Conservation (phyloP, 2,329 filamentous ascomycete genomes). For the Daldinia eschscholtzii region DNA sequence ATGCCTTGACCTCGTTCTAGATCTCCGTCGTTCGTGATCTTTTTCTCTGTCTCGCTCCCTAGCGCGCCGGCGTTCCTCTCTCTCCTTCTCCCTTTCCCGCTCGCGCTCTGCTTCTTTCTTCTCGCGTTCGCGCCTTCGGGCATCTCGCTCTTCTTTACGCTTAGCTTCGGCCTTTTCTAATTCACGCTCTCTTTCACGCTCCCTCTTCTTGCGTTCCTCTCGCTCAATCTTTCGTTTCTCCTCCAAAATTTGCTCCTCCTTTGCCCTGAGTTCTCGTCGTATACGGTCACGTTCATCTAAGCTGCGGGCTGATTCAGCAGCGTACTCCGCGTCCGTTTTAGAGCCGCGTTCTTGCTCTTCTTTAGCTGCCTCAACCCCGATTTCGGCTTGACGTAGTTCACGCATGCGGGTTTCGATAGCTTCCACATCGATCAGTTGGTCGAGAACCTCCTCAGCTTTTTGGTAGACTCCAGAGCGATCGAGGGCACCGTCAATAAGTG, state of each 20-base stretch:
- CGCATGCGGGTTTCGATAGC: slow-evolving; percentile 78
- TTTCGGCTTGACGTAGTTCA: slow-evolving; percentile 73
- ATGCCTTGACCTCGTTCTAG: slow-evolving; percentile 49
- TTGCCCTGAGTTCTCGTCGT: slow-evolving; percentile 69
- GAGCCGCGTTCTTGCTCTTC: slow-evolving; percentile 74
- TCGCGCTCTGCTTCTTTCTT: slow-evolving; percentile 54
- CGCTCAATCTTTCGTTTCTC: slow-evolving; percentile 70
- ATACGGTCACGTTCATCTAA: slow-evolving; percentile 71
- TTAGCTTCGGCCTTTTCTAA: slow-evolving; percentile 64
- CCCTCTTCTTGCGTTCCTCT: slow-evolving; percentile 66
- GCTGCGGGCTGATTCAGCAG: slow-evolving; percentile 72
- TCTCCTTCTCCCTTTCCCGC: slow-evolving; percentile 64
- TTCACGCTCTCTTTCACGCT: slow-evolving; percentile 63
- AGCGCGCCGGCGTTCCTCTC: slow-evolving; percentile 64
- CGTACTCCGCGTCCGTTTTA: slow-evolving; percentile 81
- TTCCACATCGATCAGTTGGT: slow-evolving; percentile 74
- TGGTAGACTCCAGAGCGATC: slow-evolving; percentile 83
- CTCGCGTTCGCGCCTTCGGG: slow-evolving; percentile 59
- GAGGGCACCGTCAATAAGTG: slow-evolving; percentile 81
- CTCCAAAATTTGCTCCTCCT: slow-evolving; percentile 71
- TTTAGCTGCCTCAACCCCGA: slow-evolving; percentile 76
- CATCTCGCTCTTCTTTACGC: slow-evolving; percentile 64
- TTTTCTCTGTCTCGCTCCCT: slow-evolving; percentile 55
- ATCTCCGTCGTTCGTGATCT: slow-evolving; percentile 52
- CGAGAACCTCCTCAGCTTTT: slow-evolving; percentile 75